Evolutionary conservation across 495 filamentous ascomycete genomes (phyloP).

Genomic region (Filosporella fistucella): DNA sequence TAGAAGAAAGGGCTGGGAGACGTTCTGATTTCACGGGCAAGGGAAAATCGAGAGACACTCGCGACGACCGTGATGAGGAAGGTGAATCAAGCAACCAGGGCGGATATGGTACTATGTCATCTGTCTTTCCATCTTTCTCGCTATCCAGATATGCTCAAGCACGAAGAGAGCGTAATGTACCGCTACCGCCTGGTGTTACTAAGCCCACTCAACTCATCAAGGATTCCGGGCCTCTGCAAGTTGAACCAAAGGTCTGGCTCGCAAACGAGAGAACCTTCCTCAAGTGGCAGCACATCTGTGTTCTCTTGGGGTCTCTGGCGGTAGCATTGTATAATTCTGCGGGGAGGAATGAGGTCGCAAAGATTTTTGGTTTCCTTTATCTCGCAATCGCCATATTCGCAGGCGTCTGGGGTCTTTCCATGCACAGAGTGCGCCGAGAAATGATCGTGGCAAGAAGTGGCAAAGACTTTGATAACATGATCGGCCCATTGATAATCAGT

Average conservation of each 20-base stretch:
- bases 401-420: conserved; percentile 80
- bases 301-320: conserved; percentile 77
- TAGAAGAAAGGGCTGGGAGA: conserved; percentile 11
- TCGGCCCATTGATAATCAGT: conserved; percentile 82
- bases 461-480: conserved; percentile 83
- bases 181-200: conserved; percentile 77
- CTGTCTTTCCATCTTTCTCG: conserved; percentile 70
- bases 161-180: conserved; percentile 32
- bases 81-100: conserved; percentile 11
- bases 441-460: conserved; percentile 84
- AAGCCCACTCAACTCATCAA: conserved; percentile 85
- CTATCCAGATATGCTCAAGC: conserved; percentile 63
- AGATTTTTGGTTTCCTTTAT: conserved; percentile 74
- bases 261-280: conserved; percentile 97
- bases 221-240: conserved; percentile 81
- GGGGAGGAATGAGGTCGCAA: conserved; percentile 67
- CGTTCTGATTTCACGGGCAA: conserved; percentile 3
- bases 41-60: background rate
- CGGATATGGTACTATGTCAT: conserved; percentile 45
- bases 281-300: conserved; percentile 92
- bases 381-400: conserved; percentile 77
- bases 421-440: conserved; percentile 66
- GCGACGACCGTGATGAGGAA: background rate
- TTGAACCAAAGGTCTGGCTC: conserved; percentile 97
- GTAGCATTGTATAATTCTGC: conserved; percentile 86